Conservation (phyloP, 2,329 filamentous ascomycete species). For the Colletotrichum tamarilloi region DNA sequence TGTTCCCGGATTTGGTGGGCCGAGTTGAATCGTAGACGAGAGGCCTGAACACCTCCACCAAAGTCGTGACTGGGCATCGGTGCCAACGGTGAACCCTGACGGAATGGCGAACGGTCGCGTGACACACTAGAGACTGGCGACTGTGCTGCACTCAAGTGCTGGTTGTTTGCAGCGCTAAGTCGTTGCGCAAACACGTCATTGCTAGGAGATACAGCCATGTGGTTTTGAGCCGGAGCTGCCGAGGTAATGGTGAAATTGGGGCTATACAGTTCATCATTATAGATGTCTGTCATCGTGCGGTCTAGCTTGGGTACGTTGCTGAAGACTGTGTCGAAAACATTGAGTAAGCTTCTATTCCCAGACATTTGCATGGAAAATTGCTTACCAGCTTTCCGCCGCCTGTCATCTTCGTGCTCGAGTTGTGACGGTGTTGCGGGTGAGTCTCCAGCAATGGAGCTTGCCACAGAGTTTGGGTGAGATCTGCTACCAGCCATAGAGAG, state of each 20-base stretch:
- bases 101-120: slow-evolving; percentile 84
- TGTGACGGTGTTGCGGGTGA: slow-evolving; percentile 68
- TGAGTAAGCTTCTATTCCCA: slow-evolving; percentile 50
- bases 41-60: slow-evolving; percentile 38
- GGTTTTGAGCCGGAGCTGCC: slow-evolving; percentile 57
- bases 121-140: slow-evolving; percentile 59
- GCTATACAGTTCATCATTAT: slow-evolving; percentile 86
- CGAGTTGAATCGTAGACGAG: slow-evolving; percentile 55
- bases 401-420: slow-evolving; percentile 60
- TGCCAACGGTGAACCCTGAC: slow-evolving; percentile 74
- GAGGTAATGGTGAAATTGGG: slow-evolving; percentile 72
- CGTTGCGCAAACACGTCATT: slow-evolving; percentile 78
- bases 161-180: slow-evolving; percentile 81
- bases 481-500: slow-evolving; percentile 52
- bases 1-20: slow-evolving; percentile 71
- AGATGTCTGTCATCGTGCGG: slow-evolving; percentile 87
- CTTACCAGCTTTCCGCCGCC: slow-evolving; percentile 68
- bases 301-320: slow-evolving; percentile 79
- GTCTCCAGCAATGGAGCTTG: slow-evolving; percentile 67
- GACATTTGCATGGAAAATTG: slow-evolving; percentile 38
- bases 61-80: slow-evolving; percentile 58
- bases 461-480: slow-evolving; percentile 67
- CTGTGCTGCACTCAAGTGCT: slow-evolving; percentile 70
- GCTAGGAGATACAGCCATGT: slow-evolving; percentile 60
- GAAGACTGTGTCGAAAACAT: slow-evolving; percentile 13